Evolutionary conservation across 768 basidiomycete species (phyloP), one percentile per base, ranked within the genome.

Genomic region (Hygrophorus pudorinus): DNA sequence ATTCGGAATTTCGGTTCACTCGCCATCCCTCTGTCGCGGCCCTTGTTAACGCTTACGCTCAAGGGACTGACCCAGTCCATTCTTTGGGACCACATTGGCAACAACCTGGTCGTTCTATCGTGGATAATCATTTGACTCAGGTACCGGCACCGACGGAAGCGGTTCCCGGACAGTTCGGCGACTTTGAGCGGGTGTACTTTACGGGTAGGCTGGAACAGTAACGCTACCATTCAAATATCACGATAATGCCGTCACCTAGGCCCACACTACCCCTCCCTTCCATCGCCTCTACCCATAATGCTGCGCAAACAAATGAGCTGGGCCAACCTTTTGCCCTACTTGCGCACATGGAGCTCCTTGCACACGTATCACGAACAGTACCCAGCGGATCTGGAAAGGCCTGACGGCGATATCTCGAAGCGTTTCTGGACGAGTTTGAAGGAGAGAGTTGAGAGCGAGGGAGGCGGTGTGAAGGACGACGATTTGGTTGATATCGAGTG

Each of bases 21-120:
- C 52, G 65, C 30, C 77, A 75, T 53, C 85, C 84, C 0, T 57
- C 70, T 1, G 59, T 81, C 21, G 72, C 74, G 1, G 68, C 73
- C 0, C 61, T 76, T 11, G 81, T 90, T 48, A 71, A 73, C 7
- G 66, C 65, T 2, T 88, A 80, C 56, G 68, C 74, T 1, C 80
- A 81, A 55, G 82, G 83, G 0, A 61, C 55, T 2, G 74, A 82
- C 50, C 70, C 67, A 1, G 38, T 45, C 7, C 71, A 64, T 27
- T 76, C 78, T 33, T 57, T 86, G 4, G 87, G 87, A 1, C 73
- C 78, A 1, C 75, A 87, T 55, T 91, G 86, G 73, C 73, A 90
- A 52, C 78, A 81, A 24, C 88, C 89, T 0, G 89, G 89, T 12
- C 71, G 89, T 10, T 75, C 74, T 0, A 80, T 89, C 49, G 70